Conservation (phyloP, 345 rosid species). For the Eucalyptus shirleyi region DNA sequence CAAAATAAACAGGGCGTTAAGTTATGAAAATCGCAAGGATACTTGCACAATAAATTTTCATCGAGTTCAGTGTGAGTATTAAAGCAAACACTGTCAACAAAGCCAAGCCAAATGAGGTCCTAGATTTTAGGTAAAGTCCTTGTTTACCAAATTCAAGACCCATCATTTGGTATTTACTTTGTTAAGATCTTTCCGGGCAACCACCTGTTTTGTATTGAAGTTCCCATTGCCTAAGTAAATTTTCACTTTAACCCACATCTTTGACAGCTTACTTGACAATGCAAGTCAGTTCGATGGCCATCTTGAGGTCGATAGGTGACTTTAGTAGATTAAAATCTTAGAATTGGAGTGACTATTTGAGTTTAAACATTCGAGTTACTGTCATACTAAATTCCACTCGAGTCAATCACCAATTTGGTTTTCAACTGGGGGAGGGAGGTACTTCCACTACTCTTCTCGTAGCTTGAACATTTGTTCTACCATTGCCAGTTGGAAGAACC, state of each 20-base stretch:
- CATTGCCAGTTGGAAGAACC: background rate
- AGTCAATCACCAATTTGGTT: background rate
- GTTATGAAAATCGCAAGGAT: too few relatives aligned
- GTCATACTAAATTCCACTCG: background rate
- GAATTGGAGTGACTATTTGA: background rate
- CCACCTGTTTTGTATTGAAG: background rate
- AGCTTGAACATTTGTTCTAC: background rate
- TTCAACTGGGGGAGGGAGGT: background rate
- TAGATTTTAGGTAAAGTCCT: background rate
- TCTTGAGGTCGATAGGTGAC: background rate
- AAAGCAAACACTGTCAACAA: too few relatives aligned
- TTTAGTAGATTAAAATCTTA: background rate
- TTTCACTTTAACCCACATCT: background rate
- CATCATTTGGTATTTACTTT: background rate
- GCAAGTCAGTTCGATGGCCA: background rate
- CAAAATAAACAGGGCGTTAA: accelerated
- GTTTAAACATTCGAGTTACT: accelerated
- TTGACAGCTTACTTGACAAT: background rate
- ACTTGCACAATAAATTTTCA: too few relatives aligned
- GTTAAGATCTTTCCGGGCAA: too few relatives aligned
- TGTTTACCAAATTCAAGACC: too few relatives aligned
- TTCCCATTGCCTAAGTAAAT: background rate
- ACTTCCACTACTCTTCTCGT: background rate
- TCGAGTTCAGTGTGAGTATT: too few relatives aligned
- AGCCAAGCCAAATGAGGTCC: background rate